phyloP scores from a whole-genome alignment of 78 protist species.

The Dictyostelium brefeldianum region DNA sequence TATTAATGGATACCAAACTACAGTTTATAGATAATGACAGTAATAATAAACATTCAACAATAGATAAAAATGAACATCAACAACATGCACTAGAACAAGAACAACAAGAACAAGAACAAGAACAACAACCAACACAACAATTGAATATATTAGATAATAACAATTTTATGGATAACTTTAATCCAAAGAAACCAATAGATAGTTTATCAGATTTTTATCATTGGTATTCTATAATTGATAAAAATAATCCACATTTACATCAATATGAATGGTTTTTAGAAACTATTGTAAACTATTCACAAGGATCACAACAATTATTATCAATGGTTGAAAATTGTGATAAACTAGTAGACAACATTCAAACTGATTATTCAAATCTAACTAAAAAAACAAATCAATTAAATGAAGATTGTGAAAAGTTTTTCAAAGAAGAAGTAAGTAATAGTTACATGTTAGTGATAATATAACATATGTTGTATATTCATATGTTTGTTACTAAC shows the following conservation, averaged over 20 bases:
- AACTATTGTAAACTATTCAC: slow-evolving; percentile 43
- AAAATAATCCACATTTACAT: slow-evolving; percentile 53
- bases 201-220: slow-evolving; percentile 57
- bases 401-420: slow-evolving; percentile 79
- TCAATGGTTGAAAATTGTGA: slow-evolving; percentile 35
- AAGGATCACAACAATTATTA: slow-evolving; percentile 48
- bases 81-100: neutral
- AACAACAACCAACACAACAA: neutral
- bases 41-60: neutral
- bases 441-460: no score
- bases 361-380: slow-evolving; percentile 56
- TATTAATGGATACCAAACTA: no score
- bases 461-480: neutral
- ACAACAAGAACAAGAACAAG: neutral
- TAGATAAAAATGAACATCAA: neutral
- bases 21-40: neutral
- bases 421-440: slow-evolving; percentile 76
- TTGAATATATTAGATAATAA: neutral
- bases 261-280: slow-evolving; percentile 84
- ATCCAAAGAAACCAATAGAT: slow-evolving; percentile 54
- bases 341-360: slow-evolving; percentile 36
- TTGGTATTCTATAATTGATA: slow-evolving; percentile 53
- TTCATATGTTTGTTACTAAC: neutral
- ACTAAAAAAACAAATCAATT: slow-evolving; percentile 79
- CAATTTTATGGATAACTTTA: neutral